Conservation (phyloP, 805 yeast genomes). For the Lachancea waltii region DNA sequence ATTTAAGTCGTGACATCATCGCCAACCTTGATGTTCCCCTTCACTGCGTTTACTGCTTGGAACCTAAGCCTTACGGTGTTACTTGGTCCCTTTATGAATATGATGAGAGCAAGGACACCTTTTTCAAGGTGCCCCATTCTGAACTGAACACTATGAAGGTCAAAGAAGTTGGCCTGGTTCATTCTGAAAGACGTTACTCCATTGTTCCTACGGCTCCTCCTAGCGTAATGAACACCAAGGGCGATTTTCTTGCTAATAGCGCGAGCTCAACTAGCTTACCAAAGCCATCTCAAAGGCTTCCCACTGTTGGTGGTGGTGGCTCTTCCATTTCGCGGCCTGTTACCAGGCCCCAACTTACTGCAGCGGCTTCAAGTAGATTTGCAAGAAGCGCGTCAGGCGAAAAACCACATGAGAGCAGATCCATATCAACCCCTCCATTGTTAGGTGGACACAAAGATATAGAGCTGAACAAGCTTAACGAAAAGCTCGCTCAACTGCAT, state of each 20-base stretch:
- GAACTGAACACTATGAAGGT: slow-evolving; percentile 44
- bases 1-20: slow-evolving; percentile 68
- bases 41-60: slow-evolving; percentile 83
- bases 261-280: slow-evolving; percentile 7
- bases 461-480: slow-evolving; percentile 29
- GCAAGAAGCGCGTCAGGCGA: slow-evolving; percentile 3
- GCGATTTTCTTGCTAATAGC: slow-evolving; percentile 7
- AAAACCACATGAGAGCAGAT: background rate
- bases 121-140: slow-evolving; percentile 51
- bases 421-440: slow-evolving; percentile 6
- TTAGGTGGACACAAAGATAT: slow-evolving; percentile 12
- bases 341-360: slow-evolving; percentile 6
- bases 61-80: slow-evolving; percentile 92
- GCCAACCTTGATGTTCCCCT: slow-evolving; percentile 90
- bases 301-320: slow-evolving; percentile 7
- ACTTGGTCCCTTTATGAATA: slow-evolving; percentile 88
- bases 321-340: slow-evolving; percentile 5
- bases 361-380: slow-evolving; percentile 6
- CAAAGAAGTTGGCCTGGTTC: slow-evolving; percentile 64
- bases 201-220: slow-evolving; percentile 73
- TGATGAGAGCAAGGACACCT: slow-evolving; percentile 72
- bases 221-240: slow-evolving; percentile 14
- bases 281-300: slow-evolving; percentile 7
- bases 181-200: slow-evolving; percentile 61
- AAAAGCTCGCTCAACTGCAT: slow-evolving; percentile 26